Conservation (phyloP, 345 rosid genomes). For the Euphorbia peplus region DNA sequence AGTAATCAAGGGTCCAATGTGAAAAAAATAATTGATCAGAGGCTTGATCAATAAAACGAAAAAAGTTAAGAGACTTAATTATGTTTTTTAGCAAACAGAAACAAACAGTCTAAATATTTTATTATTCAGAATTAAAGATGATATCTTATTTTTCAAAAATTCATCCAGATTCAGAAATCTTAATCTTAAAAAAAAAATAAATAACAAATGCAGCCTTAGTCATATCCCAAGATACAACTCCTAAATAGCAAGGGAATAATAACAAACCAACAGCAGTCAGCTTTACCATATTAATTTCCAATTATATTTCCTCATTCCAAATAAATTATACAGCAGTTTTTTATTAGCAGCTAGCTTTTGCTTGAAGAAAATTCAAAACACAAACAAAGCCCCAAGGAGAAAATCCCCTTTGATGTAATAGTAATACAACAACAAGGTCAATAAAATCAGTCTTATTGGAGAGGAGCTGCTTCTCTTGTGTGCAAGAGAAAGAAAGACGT, state of each 20-base stretch:
- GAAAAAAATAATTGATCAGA: no score
- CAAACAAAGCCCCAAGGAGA: neutral
- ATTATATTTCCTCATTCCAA: neutral
- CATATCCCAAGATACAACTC: neutral
- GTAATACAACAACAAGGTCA: constrained; percentile 12
- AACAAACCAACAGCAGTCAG: neutral
- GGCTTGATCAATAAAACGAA: no score
- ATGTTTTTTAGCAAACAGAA: no score
- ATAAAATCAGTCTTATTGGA: constrained; percentile 18
- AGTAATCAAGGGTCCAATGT: no score
- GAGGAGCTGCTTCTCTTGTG: constrained; percentile 19
- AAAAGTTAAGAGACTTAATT: no score
- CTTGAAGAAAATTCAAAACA: neutral
- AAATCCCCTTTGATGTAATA: neutral
- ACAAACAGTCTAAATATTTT: no score
- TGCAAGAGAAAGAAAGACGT: constrained; percentile 14
- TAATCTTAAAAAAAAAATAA: no score
- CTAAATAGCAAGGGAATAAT: neutral
- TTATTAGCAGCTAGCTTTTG: neutral
- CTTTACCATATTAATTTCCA: no score
- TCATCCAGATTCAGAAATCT: no score
- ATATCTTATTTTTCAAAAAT: no score
- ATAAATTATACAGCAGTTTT: neutral
- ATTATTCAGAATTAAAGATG: no score
- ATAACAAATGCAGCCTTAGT: no score